Percentiles rank a stretch among this genome's conserved stretches.
Evolutionary conservation across 345 rosid species (phyloP).

Genomic region (Clausena lansium): DNA sequence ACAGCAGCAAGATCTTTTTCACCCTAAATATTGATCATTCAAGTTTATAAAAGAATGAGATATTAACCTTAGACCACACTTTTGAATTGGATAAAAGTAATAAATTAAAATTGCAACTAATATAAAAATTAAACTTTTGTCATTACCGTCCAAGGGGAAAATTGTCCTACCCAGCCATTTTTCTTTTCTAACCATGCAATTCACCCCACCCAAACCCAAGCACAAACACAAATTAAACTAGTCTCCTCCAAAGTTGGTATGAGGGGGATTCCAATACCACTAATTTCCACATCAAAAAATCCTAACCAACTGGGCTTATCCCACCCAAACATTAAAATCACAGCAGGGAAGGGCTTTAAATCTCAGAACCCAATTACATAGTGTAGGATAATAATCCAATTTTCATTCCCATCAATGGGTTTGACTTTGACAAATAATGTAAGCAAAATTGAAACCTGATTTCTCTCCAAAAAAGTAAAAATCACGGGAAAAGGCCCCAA

Average conservation of each 20-base stretch:
- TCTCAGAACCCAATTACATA: background rate
- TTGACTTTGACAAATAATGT: background rate
- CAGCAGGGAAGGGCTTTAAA: background rate
- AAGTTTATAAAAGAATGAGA: background rate
- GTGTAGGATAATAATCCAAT: background rate
- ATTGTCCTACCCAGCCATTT: conserved; percentile 2
- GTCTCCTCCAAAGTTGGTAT: background rate
- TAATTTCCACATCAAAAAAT: background rate
- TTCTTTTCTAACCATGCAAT: background rate
- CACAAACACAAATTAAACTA: background rate
- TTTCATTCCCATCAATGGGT: background rate
- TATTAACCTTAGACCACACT: background rate
- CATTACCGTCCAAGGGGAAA: background rate
- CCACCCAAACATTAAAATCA: conserved; percentile 1
- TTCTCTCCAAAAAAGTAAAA: background rate
- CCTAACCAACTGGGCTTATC: background rate
- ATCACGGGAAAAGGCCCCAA: background rate
- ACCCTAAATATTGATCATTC: conserved; percentile 48
- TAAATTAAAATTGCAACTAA: background rate
- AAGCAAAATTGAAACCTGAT: background rate
- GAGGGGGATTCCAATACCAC: background rate
- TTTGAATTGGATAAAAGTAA: background rate
- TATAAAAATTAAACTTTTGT: background rate
- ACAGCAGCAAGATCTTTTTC: conserved; percentile 82
- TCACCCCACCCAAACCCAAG: background rate